Conservation (phyloP, 2,329 filamentous ascomycete species). For the Xylaria digitata region DNA sequence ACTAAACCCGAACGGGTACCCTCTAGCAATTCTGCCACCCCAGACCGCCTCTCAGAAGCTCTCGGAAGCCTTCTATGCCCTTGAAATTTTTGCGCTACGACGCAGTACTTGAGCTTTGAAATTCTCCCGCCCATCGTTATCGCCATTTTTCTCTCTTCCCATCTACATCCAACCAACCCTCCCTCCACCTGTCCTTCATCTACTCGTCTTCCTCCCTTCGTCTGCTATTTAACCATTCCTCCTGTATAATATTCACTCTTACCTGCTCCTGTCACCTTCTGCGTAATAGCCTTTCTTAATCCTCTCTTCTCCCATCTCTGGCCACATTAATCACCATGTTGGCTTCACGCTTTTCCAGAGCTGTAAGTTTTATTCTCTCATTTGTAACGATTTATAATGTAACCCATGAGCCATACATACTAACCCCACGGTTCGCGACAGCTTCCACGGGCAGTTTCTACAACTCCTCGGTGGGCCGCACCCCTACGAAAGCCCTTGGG, state of each 20-base stretch:
- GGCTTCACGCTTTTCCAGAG: slow-evolving; percentile 77
- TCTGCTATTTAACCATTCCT: slow-evolving; percentile 43
- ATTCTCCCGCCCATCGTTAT: slow-evolving; percentile 36
- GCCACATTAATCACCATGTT: slow-evolving; percentile 68
- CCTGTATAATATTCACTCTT: slow-evolving; percentile 47
- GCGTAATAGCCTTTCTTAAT: slow-evolving; percentile 48
- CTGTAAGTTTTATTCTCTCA: slow-evolving; percentile 67
- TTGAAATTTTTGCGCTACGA: slow-evolving; percentile 46
- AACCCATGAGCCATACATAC: not conserved
- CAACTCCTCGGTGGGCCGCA: slow-evolving; percentile 74
- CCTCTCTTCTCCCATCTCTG: slow-evolving; percentile 45
- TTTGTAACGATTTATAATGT: too few relatives aligned
- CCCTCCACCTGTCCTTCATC: slow-evolving; percentile 47
- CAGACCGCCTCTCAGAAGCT: slow-evolving; percentile 48
- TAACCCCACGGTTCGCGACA: slow-evolving; percentile 52
- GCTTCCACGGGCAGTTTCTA: slow-evolving; percentile 81
- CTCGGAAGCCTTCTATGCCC: slow-evolving; percentile 46
- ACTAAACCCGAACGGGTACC: slow-evolving; percentile 8
- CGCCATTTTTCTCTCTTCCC: slow-evolving; percentile 44
- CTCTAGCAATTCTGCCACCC: slow-evolving; percentile 44
- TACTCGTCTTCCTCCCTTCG: slow-evolving; percentile 39
- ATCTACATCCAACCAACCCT: slow-evolving; percentile 18
- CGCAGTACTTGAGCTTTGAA: slow-evolving; percentile 37
- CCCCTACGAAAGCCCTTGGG: slow-evolving; percentile 76
- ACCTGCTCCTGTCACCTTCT: slow-evolving; percentile 51